A percentile compares a stretch with the other conserved stretches of the same genome.
Evolutionary conservation across 371 early-diverging fungal species (phyloP).

Genomic region (Cokeromyces recurvatus): DNA sequence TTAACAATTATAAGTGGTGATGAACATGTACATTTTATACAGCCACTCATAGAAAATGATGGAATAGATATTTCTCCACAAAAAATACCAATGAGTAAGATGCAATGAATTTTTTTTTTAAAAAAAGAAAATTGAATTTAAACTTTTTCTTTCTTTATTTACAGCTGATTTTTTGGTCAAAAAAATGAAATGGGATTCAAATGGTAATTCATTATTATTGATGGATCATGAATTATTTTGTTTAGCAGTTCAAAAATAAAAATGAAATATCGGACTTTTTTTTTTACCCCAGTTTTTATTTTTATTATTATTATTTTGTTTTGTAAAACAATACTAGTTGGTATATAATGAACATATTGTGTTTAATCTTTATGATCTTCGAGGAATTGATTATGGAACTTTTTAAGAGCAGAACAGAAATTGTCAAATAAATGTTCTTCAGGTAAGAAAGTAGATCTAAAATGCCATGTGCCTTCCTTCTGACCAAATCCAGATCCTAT

Average conservation of each 20-base stretch:
- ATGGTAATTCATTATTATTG: conserved; percentile 34
- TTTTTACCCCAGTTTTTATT: no score
- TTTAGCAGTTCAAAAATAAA: conserved; percentile 14
- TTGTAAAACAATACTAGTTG: neutral
- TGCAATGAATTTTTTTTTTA: no score
- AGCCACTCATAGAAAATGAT: conserved; percentile 19
- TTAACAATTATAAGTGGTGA: conserved; percentile 51
- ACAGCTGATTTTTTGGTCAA: conserved; percentile 36
- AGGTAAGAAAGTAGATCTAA: conserved; percentile 94
- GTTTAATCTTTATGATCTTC: conserved; percentile 57
- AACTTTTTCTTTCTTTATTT: no score
- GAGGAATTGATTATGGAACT: conserved; percentile 82
- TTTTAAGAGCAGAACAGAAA: conserved; percentile 68
- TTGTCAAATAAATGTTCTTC: conserved; percentile 87
- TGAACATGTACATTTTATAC: conserved; percentile 35
- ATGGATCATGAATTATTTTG: conserved; percentile 36
- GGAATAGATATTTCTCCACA: conserved; percentile 6
- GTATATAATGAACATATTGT: no score
- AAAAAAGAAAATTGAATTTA: no score
- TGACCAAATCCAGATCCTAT: conserved; percentile 88
- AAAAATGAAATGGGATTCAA: conserved; percentile 29
- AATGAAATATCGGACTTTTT: no score
- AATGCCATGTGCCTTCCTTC: conserved; percentile 88
- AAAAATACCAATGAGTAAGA: no score
- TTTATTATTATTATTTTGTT: no score